Conservation (phyloP, 306 rosid species). For the Alnus glutinosa region DNA sequence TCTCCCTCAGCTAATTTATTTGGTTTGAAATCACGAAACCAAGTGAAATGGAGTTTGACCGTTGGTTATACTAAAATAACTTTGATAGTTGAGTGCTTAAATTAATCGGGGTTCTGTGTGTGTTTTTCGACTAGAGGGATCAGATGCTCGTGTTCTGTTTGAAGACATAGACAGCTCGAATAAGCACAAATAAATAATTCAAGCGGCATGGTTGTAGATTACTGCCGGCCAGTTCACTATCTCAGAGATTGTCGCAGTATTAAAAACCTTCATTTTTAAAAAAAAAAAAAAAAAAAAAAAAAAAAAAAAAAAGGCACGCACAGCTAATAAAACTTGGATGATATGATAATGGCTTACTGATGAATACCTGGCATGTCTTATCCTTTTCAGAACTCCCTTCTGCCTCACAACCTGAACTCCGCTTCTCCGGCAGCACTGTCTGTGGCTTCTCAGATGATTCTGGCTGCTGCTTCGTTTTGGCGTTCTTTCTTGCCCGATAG, state of each 20-base stretch:
- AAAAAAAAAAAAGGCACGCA: background rate
- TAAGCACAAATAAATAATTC: constrained; percentile 8
- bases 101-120: background rate
- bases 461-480: constrained; percentile 63
- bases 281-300: background rate
- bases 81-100: background rate
- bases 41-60: background rate
- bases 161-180: background rate
- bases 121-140: background rate
- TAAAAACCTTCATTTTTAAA: too few relatives aligned
- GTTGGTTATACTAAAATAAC: too few relatives aligned
- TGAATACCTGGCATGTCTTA: constrained; percentile 50
- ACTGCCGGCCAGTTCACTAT: background rate
- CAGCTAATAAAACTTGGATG: background rate
- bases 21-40: background rate
- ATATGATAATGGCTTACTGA: constrained; percentile 9
- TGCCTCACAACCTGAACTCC: constrained; percentile 36
- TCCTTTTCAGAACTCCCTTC: constrained; percentile 36
- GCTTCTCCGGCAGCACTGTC: constrained; percentile 24
- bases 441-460: constrained; percentile 39
- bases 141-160: background rate
- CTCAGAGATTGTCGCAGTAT: background rate
- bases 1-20: background rate
- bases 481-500: constrained; percentile 76
- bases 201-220: background rate